phyloP scores from a whole-genome alignment of 371 early-diverging fungal species.

The Lichtheimia hyalospora region DNA sequence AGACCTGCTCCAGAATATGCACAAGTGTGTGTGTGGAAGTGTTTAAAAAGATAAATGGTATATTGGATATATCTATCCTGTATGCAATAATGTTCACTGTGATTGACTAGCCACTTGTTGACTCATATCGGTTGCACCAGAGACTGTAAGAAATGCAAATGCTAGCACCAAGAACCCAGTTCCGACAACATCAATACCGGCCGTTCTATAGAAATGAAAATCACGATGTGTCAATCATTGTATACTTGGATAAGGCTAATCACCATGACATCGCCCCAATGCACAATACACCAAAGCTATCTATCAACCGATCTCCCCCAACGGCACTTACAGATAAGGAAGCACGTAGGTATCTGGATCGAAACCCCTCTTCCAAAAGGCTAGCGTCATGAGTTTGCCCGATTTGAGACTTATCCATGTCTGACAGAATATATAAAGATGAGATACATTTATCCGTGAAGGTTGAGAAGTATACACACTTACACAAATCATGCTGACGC shows the following conservation, averaged over 20 bases:
- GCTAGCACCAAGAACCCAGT: constrained; percentile 51
- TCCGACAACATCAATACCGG: constrained; percentile 57
- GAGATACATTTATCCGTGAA: neutral
- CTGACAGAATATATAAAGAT: constrained; percentile 12
- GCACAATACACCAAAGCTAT: neutral
- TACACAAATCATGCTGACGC: constrained; percentile 42
- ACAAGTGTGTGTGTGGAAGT: no score
- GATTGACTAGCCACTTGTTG: neutral
- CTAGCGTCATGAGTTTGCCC: constrained; percentile 51
- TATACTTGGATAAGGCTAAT: neutral
- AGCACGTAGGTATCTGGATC: constrained; percentile 85
- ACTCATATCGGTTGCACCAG: constrained; percentile 36
- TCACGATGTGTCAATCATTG: neutral
- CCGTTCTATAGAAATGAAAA: constrained; percentile 37
- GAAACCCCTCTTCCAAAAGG: constrained; percentile 67
- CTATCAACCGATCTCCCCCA: neutral
- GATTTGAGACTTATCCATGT: constrained; percentile 46
- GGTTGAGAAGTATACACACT: constrained; percentile 9
- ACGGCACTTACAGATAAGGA: constrained; percentile 64
- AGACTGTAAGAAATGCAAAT: constrained; percentile 34
- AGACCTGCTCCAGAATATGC: constrained; percentile 1
- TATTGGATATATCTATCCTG: neutral
- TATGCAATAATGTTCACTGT: neutral
- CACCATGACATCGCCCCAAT: constrained; percentile 1
- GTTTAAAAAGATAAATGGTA: neutral